Evolutionary conservation across 331 rosid genomes (phyloP), one percentile per base, ranked within the genome.

Genomic region (Pyracantha coccinea): DNA sequence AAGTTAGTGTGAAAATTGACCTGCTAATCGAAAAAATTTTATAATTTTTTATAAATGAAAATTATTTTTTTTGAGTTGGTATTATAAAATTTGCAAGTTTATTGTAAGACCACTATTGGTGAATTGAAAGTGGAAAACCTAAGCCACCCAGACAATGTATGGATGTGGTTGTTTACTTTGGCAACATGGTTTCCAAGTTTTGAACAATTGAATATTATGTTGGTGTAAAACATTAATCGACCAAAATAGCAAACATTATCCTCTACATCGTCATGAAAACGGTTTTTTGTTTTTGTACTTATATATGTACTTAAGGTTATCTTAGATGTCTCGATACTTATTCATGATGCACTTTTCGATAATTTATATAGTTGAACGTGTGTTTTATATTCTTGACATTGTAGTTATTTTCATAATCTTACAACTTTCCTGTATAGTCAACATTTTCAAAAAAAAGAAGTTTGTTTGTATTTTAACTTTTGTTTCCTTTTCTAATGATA

Each of bases 91-190:
- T 23, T 8, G 15, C 35, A 55, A 33, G 54, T 72, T 79, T 9
- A 24, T 59, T 59, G 20, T 50, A 66, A 55, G 78, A 14, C 81
- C 85, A 64, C 75, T 78, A 54, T 41, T 1, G 3, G 5, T n/a
- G 67, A 41, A 52, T 71, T 65, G 54, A 66, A 80, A 85, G 83
- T 79, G 87, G 88, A 74, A 70, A 80, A 76, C 59, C 45, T 54
- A n/a, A 74, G 82, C 60, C 77, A 62, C 57, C 66, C 73, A 77
- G 81, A 80, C 78, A 72, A 74, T 58, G 17, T 2, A 59, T 72
- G 38, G 35, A 58, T 79, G 68, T 75, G 76, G 75, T 79, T 69
- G 83, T 79, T 14, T 81, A 73, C 77, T 76, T 65, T 80, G 58
- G 77, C 58, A 82, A 35, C 69, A 9, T 71, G 24, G 74, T 60